Evolutionary conservation across 2,329 filamentous ascomycete genomes (phyloP).

Genomic region (Epicoccum nigrum): DNA sequence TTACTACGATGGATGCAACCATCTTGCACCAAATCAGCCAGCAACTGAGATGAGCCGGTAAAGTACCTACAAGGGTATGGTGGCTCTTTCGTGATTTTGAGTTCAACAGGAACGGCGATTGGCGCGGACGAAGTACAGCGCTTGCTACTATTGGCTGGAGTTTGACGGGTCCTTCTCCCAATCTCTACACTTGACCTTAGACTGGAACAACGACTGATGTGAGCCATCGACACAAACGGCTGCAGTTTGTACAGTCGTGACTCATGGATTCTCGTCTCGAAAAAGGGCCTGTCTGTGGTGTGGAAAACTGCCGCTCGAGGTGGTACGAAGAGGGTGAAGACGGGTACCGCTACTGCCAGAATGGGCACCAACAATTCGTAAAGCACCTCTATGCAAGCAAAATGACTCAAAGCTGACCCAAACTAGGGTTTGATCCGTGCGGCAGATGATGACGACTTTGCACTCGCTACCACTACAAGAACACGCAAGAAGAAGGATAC

Average conservation of each 20-base stretch:
- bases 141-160: slow-evolving; percentile 3
- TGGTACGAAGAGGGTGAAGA: slow-evolving; percentile 72
- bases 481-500: slow-evolving; percentile 60
- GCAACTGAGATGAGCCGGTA: too few species aligned
- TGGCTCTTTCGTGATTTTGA: neutral
- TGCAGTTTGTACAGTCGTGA: neutral
- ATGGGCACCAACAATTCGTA: slow-evolving; percentile 81
- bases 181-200: neutral
- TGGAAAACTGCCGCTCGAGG: slow-evolving; percentile 72
- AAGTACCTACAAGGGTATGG: too few species aligned
- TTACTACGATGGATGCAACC: neutral
- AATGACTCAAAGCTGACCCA: neutral
- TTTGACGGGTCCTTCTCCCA: neutral
- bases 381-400: slow-evolving; percentile 18
- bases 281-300: slow-evolving; percentile 54
- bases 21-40: neutral
- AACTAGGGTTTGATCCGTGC: slow-evolving; percentile 37
- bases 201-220: neutral
- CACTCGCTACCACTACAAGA: slow-evolving; percentile 62
- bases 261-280: slow-evolving; percentile 21
- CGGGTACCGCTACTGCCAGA: slow-evolving; percentile 78
- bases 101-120: too few species aligned
- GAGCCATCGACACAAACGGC: too few species aligned
- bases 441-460: slow-evolving; percentile 72
- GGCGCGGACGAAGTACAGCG: too few species aligned